A percentile compares a stretch with the other conserved stretches of the same genome.
Evolutionary conservation across 1,139 yeast species (phyloP).

Genomic region (Meyerozyma athensensis): DNA sequence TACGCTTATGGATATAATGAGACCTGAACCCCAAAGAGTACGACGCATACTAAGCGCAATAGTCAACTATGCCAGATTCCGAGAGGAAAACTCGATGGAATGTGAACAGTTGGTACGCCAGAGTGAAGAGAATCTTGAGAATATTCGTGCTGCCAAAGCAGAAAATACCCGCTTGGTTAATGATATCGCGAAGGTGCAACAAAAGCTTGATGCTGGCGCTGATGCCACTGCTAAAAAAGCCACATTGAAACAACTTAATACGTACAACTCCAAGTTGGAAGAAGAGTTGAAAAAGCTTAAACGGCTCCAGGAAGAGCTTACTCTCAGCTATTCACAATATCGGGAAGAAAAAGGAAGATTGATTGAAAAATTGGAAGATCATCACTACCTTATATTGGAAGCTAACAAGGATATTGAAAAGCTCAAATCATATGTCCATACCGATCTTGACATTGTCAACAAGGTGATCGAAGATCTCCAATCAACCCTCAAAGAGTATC

Average conservation of each 20-base stretch:
- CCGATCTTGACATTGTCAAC: conserved; percentile 55
- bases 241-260: conserved; percentile 45
- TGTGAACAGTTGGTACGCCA: conserved; percentile 47
- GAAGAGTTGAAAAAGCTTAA: conserved; percentile 59
- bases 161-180: conserved; percentile 6
- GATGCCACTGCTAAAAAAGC: conserved; percentile 21
- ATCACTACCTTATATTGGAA: conserved; percentile 49
- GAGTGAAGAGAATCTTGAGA: conserved; percentile 8
- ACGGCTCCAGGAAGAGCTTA: conserved; percentile 56
- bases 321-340: conserved; percentile 64
- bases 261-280: conserved; percentile 58
- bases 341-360: conserved; percentile 57
- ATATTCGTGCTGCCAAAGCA: conserved; percentile 8
- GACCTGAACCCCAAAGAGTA: conserved; percentile 65
- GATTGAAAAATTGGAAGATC: conserved; percentile 53
- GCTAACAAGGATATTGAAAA: conserved; percentile 56
- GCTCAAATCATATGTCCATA: conserved; percentile 55
- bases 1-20: conserved; percentile 56
- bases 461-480: conserved; percentile 54
- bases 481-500: conserved; percentile 39
- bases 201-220: conserved; percentile 14
- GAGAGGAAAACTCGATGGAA: conserved; percentile 71
- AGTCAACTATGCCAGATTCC: conserved; percentile 77
- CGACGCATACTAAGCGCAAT: conserved; percentile 74
- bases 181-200: conserved; percentile 6